Evolutionary conservation across 1,139 yeast genomes (phyloP), one percentile per base, ranked within the genome.

Genomic region (Lizanozyma gosingica): DNA sequence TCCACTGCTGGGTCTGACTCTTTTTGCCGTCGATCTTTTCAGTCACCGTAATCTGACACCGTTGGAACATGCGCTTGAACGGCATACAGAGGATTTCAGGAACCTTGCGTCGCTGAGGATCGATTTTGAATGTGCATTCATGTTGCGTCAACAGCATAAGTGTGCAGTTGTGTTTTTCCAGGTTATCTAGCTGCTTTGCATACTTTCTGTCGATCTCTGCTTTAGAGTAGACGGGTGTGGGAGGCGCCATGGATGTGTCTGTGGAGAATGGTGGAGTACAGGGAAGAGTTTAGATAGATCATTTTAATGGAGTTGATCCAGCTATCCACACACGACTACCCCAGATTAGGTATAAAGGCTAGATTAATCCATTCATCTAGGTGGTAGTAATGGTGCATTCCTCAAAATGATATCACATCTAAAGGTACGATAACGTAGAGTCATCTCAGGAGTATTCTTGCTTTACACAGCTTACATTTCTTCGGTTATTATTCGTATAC

Each of bases 1-100:
- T 49, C 71, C 73, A 65, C 36, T 55, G 52, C 29, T 63, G 52
- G 3, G 44, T 45, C 22, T 36, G 43, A 8, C 45, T 45, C 49
- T 65, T 64, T 35, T 53, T 52, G 1, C 68, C 70, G 35, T 57
- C 47, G 15, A 52, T 49, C 17, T 45, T 49, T 4, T 46, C 45
- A 3, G 54, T 49, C 3, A 53, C 42, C 11, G 63, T 58, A 15
- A 68, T 48, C 11, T 65, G 47, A 50, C 82, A 76, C 42, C 77
- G 59, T 47, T 67, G 70, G 54, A 76, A 76, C 4, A 75, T 46
- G 37, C 82, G 51, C 45, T 70, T 75, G 56, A 76, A 76, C 2
- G 82, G 81, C 15, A 71, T 54, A 47, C 82, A 76, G 22, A 72
- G 62, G 42, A 73, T 70, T 42, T 72, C 65, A 3, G 69, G 67